phyloP scores from a whole-genome alignment of 306 rosid species.

The Cicer cuneatum region DNA sequence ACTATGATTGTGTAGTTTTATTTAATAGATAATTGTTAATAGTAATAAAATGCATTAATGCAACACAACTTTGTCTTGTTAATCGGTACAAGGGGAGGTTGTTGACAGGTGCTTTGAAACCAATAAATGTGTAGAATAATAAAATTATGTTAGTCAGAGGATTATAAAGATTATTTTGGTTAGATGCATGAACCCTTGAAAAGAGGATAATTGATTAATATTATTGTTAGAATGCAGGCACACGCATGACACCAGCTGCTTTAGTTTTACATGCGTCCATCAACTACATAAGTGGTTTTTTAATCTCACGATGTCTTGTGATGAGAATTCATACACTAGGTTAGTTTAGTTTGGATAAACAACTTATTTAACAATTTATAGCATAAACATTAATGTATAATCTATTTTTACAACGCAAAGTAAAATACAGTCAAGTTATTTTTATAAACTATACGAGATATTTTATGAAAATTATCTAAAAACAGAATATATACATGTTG shows the following conservation, averaged over 20 bases:
- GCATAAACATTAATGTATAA: too few relatives aligned
- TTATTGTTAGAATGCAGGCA: not conserved
- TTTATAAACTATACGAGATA: too few relatives aligned
- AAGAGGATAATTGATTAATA: not conserved
- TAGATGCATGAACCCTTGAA: not conserved
- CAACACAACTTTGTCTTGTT: not conserved
- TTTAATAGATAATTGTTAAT: not conserved
- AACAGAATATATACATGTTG: too few relatives aligned
- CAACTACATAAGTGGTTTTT: slow-evolving; percentile 18
- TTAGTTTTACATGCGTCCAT: slow-evolving; percentile 12
- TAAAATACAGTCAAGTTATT: too few relatives aligned
- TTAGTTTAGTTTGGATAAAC: too few relatives aligned
- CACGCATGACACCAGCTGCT: slow-evolving; percentile 30
- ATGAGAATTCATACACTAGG: not conserved
- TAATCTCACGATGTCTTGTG: not conserved
- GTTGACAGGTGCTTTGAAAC: slow-evolving; percentile 31
- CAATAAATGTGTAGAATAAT: not conserved
- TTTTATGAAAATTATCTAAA: too few relatives aligned
- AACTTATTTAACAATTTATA: too few relatives aligned
- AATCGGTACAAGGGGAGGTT: not conserved
- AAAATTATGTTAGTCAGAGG: slow-evolving; percentile 35
- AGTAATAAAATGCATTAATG: slow-evolving; percentile 14
- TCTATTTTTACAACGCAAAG: too few relatives aligned
- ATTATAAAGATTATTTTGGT: slow-evolving; percentile 36
- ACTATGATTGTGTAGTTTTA: slow-evolving; percentile 12